Percentiles rank a stretch among this genome's conserved stretches.
phyloP scores from a whole-genome alignment of 2,329 filamentous ascomycete genomes.

The Beauveria sp. region DNA sequence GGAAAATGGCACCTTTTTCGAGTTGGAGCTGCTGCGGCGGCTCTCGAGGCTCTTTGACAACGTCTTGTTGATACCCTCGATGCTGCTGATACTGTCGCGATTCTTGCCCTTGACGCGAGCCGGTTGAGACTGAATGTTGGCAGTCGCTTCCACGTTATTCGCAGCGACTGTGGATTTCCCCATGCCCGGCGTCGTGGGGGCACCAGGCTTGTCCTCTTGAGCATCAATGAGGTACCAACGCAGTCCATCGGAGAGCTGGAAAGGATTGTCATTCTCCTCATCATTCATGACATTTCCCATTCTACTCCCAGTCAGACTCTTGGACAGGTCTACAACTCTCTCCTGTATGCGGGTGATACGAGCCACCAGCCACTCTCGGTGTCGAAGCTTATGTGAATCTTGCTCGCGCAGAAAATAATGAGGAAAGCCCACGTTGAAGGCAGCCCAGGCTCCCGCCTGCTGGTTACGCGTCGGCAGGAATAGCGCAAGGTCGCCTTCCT shows the following conservation, averaged over 20 bases:
- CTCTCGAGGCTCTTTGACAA: constrained; percentile 85
- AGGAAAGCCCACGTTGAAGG: constrained; percentile 94
- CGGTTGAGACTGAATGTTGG: constrained; percentile 53
- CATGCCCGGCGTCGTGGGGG: constrained; percentile 84
- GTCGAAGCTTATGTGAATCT: constrained; percentile 75
- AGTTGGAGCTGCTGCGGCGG: constrained; percentile 78
- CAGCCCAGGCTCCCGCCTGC: constrained; percentile 90
- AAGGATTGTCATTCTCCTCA: constrained; percentile 90
- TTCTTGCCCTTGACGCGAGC: constrained; percentile 37
- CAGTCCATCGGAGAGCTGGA: constrained; percentile 88
- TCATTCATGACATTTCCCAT: constrained; percentile 46
- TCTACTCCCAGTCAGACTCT: constrained; percentile 49
- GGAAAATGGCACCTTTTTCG: constrained; percentile 63
- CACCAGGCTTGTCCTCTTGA: constrained; percentile 82
- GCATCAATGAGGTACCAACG: constrained; percentile 96
- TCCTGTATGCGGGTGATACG: constrained; percentile 88
- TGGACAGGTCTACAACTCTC: constrained; percentile 85
- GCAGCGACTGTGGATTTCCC: constrained; percentile 88
- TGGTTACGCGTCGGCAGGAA: constrained; percentile 95
- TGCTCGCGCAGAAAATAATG: constrained; percentile 96
- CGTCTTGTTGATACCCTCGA: constrained; percentile 68
- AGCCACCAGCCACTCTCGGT: constrained; percentile 92
- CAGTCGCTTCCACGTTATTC: constrained; percentile 79
- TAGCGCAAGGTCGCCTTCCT: constrained; percentile 87
- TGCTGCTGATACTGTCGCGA: constrained; percentile 44